Conservation (phyloP, 2,329 filamentous ascomycete species). For the Rhynchosporium agropyri region DNA sequence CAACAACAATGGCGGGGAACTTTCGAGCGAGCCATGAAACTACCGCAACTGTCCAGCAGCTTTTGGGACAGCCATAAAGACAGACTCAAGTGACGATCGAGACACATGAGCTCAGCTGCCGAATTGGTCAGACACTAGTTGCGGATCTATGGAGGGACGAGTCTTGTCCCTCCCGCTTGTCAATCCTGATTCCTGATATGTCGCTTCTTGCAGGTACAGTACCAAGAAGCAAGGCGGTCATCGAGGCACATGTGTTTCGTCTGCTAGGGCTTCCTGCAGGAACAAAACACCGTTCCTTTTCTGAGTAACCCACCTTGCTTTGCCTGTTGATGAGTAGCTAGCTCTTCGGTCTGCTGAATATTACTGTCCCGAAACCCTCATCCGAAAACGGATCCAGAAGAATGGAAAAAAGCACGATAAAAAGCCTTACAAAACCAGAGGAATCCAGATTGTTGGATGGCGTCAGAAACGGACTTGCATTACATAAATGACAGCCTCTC, state of each 20-base stretch:
- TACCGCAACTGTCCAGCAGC: slow-evolving; percentile 19
- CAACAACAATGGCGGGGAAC: slow-evolving; percentile 16
- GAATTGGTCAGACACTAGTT: slow-evolving; percentile 12
- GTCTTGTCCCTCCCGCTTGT: slow-evolving; percentile 13
- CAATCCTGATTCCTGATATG: slow-evolving; percentile 16
- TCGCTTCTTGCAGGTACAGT: slow-evolving; percentile 24
- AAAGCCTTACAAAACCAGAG: background rate
- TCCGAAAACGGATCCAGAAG: background rate
- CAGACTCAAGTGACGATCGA: slow-evolving; percentile 22
- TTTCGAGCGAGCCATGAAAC: slow-evolving; percentile 33
- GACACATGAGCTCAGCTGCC: slow-evolving; percentile 9
- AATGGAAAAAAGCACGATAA: background rate
- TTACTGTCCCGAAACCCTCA: slow-evolving; percentile 3
- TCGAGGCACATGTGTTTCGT: slow-evolving; percentile 23
- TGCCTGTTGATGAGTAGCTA: background rate
- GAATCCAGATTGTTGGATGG: slow-evolving; percentile 8
- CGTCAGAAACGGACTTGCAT: slow-evolving; percentile 12
- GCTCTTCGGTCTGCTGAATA: background rate
- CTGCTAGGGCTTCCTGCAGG: slow-evolving; percentile 32
- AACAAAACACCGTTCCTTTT: slow-evolving; percentile 23
- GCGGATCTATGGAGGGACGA: slow-evolving; percentile 19
- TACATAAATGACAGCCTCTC: slow-evolving; percentile 5
- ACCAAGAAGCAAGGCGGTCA: background rate
- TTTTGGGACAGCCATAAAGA: slow-evolving; percentile 20
- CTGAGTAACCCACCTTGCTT: slow-evolving; percentile 6